Evolutionary conservation across 768 basidiomycete genomes (phyloP).

Genomic region (Hygrocybe punicea): DNA sequence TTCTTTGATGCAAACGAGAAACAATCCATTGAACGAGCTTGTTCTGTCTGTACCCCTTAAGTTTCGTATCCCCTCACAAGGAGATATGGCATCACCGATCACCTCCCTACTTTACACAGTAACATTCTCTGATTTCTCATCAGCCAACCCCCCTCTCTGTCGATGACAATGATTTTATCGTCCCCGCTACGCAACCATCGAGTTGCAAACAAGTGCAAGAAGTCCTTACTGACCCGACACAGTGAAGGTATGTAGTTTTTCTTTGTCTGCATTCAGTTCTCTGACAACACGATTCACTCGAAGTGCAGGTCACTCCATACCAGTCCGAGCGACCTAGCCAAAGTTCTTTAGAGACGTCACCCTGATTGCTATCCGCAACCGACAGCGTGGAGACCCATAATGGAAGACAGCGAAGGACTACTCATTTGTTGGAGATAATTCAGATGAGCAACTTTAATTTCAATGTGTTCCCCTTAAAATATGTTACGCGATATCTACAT

Average conservation of each 20-base stretch:
- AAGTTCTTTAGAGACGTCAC: constrained; percentile 16
- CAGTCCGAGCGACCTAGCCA: constrained; percentile 17
- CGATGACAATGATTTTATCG: constrained; percentile 16
- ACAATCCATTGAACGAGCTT: constrained; percentile 10
- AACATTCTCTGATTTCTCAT: not conserved
- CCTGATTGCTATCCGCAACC: constrained; percentile 3
- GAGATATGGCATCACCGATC: constrained; percentile 19
- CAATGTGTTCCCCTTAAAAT: too few relatives aligned
- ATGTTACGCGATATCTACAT: too few relatives aligned
- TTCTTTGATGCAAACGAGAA: not conserved
- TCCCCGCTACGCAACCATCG: constrained; percentile 15
- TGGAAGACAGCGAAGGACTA: not conserved
- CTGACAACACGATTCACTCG: not conserved
- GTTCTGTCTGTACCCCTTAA: too few relatives aligned
- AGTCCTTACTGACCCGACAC: constrained; percentile 13
- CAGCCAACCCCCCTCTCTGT: constrained; percentile 4
- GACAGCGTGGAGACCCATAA: too few relatives aligned
- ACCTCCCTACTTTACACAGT: constrained; percentile 22
- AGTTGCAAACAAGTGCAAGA: constrained; percentile 16
- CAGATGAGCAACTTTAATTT: too few relatives aligned
- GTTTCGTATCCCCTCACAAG: constrained; percentile 13
- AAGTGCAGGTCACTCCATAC: constrained; percentile 17
- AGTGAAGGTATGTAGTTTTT: constrained; percentile 15
- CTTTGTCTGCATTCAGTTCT: not conserved
- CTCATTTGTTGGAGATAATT: not conserved